A percentile compares a stretch with the other conserved stretches of the same genome.
phyloP scores from a whole-genome alignment of 2,329 filamentous ascomycete species.

The Balansia obtecta region DNA sequence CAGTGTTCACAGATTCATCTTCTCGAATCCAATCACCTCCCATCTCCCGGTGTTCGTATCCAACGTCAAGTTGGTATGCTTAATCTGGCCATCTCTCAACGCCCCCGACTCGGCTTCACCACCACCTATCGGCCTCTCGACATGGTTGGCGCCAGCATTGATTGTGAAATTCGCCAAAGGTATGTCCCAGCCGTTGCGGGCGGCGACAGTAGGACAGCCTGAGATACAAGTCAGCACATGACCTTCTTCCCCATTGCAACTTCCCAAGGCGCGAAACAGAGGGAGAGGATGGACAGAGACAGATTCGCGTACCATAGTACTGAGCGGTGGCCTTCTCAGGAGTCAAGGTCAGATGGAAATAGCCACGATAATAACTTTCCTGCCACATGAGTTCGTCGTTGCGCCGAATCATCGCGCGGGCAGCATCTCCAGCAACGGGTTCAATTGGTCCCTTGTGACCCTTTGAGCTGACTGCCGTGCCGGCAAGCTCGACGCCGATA shows the following conservation, averaged over 20 bases:
- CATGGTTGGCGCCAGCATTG: conserved; percentile 43
- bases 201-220: conserved; percentile 40
- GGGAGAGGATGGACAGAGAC: not conserved
- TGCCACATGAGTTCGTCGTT: conserved; percentile 62
- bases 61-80: conserved; percentile 39
- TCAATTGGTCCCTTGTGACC: conserved; percentile 46
- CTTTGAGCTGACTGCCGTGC: conserved; percentile 51
- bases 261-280: too few relatives aligned
- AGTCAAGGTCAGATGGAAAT: conserved; percentile 51
- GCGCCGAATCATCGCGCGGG: conserved; percentile 28
- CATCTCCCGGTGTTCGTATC: conserved; percentile 14
- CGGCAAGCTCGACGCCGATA: conserved; percentile 53
- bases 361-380: conserved; percentile 62
- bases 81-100: conserved; percentile 33
- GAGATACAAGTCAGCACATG: not conserved
- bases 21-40: conserved; percentile 13
- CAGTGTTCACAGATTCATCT: conserved; percentile 10
- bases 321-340: conserved; percentile 46
- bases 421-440: conserved; percentile 35
- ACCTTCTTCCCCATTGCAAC: not conserved
- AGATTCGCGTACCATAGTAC: conserved; percentile 42
- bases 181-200: conserved; percentile 51
- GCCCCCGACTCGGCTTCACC: conserved; percentile 40
- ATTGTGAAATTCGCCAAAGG: conserved; percentile 60
- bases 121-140: conserved; percentile 31